Evolutionary conservation across 305 asterid species (phyloP).

Genomic region (Solanum hybrid): DNA sequence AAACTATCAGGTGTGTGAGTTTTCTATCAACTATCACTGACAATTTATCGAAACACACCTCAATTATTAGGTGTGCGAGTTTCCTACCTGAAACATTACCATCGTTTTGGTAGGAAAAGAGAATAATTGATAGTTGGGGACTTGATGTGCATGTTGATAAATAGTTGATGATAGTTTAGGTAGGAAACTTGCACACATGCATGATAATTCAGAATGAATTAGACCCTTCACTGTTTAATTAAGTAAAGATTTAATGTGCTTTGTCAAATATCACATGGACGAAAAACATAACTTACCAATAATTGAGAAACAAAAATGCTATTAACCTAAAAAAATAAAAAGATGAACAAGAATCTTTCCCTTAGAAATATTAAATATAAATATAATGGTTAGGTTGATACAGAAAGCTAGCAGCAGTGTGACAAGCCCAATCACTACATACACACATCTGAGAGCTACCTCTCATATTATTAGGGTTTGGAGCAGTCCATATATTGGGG

Average conservation of each 20-base stretch:
- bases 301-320: background rate
- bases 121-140: background rate
- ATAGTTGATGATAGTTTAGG: background rate
- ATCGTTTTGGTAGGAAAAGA: background rate
- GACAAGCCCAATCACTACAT: background rate
- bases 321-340: background rate
- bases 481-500: background rate
- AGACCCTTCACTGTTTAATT: background rate
- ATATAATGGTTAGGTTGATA: background rate
- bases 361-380: background rate
- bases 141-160: background rate
- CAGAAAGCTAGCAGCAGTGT: background rate
- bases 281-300: background rate
- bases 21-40: rapidly evolving
- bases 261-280: background rate
- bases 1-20: background rate
- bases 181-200: background rate
- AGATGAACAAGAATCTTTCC: background rate
- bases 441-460: background rate
- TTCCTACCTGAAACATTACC: background rate
- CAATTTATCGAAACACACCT: background rate
- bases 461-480: background rate
- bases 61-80: background rate
- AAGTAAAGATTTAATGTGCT: background rate
- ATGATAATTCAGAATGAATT: background rate